Evolutionary conservation across 805 yeast species (phyloP), one percentile per base, ranked within the genome.

Genomic region (Phaffomyces thermotolerans): DNA sequence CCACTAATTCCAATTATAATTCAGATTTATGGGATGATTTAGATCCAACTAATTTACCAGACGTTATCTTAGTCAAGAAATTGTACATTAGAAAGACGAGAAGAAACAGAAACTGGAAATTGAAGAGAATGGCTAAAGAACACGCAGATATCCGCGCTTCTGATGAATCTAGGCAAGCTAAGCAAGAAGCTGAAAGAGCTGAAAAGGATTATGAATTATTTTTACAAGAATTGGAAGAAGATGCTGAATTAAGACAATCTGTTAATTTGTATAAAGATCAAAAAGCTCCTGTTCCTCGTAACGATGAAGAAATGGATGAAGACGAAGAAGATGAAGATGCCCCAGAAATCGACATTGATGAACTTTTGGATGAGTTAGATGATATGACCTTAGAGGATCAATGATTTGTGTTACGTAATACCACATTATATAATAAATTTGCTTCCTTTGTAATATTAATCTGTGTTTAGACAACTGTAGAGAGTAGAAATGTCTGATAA

Each of bases 221-320:
- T 86, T 77, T 93, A 68, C 97, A 88, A 69, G 96, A 93, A 65
- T 78, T 93, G 63, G 99, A 93, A 71, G 98, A 93, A 67, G 99
- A 93, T 67, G 81, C 81, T 43, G 99, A 93, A 63, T 76, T 93
- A 63, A 84, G 99, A 72, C 89, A 84, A 57, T 79, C 88, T 37
- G 79, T 93, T 64, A 91, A 93, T 62, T 59, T 93, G 58, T 93
- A 93, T 72, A 93, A 89, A 69, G 78, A 82, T 43, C 62, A 42
- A 13, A 36, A 45, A 15, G 35, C 41, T 20, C 13, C 34, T 4
- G 29, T 58, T 13, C 37, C 44, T 40, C 32, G 37, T 12, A 60
- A 49, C 24, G 66, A 58, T 10, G 65, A 59, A 23, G 78, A 66
- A 27, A 75, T 67, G 58, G 79, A 71, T 8, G 76, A 70, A 39